phyloP scores from a whole-genome alignment of 495 filamentous ascomycete genomes.

The Podospora australis region DNA sequence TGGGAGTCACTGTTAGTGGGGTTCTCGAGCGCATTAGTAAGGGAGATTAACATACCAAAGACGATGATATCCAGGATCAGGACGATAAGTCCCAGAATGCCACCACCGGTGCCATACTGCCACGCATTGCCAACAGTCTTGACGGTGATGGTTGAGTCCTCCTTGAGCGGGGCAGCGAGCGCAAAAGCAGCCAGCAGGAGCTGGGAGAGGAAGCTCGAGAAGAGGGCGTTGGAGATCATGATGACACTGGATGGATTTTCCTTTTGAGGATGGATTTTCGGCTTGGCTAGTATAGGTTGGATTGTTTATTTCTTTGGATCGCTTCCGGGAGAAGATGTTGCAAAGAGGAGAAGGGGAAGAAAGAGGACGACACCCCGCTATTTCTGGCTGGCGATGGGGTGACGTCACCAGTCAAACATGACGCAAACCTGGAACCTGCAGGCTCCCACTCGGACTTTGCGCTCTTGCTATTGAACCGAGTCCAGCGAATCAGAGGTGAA shows the following conservation, averaged over 20 bases:
- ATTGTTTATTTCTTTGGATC: not conserved
- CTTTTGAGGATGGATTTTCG: not conserved
- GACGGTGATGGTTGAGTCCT: too few species aligned
- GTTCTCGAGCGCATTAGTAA: not conserved
- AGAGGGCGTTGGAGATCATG: constrained; percentile 23
- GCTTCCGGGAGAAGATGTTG: not conserved
- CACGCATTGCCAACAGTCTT: constrained; percentile 23
- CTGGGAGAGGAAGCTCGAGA: constrained; percentile 34
- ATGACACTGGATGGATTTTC: too few species aligned
- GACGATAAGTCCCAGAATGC: constrained; percentile 42
- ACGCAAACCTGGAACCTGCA: not conserved
- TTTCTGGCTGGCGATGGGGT: not conserved
- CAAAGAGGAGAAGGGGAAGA: not conserved
- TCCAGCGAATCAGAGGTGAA: not conserved
- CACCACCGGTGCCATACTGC: constrained; percentile 43
- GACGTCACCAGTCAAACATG: not conserved
- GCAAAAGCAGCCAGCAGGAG: constrained; percentile 35
- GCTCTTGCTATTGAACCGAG: not conserved
- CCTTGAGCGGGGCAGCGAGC: constrained; percentile 36
- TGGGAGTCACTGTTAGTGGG: not conserved
- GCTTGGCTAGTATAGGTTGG: not conserved
- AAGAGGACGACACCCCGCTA: not conserved
- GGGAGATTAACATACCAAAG: constrained; percentile 30
- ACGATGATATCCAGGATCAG: constrained; percentile 46
- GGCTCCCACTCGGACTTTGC: not conserved